Conservation (phyloP, 257 asterid species). For the Jaltomata sinuosa region DNA sequence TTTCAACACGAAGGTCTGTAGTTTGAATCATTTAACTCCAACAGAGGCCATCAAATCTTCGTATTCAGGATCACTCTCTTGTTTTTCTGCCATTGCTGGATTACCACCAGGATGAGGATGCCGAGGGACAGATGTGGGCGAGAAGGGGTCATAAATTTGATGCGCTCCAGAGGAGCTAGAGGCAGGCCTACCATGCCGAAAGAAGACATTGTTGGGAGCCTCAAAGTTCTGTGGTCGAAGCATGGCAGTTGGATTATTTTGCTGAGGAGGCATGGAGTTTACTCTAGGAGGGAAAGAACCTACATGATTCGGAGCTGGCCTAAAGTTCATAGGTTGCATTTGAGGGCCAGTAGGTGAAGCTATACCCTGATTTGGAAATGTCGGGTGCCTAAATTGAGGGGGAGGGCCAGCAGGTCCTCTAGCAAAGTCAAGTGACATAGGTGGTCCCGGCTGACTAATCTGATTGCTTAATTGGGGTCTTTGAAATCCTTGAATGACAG, state of each 20-base stretch:
- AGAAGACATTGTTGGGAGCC: constrained; percentile 20
- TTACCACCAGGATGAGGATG: constrained; percentile 35
- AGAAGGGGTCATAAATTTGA: constrained; percentile 76
- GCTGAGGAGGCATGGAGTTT: constrained; percentile 44
- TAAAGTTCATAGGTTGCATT: constrained; percentile 52
- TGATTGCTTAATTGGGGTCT: constrained; percentile 38
- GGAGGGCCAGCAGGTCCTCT: constrained; percentile 24
- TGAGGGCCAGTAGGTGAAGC: constrained; percentile 16
- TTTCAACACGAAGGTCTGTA: neutral
- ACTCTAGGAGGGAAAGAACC: constrained; percentile 49
- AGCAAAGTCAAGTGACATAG: constrained; percentile 27
- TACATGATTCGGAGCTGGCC: constrained; percentile 27
- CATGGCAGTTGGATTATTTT: constrained; percentile 29
- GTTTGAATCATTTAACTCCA: constrained; percentile 49
- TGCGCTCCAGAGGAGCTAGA: constrained; percentile 35
- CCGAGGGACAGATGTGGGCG: constrained; percentile 46
- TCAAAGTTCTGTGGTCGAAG: constrained; percentile 32
- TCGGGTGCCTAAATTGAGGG: constrained; percentile 32
- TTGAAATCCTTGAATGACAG: constrained; percentile 34
- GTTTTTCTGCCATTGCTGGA: constrained; percentile 28
- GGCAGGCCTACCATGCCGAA: constrained; percentile 31
- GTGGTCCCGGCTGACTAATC: constrained; percentile 39
- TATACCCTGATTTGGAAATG: constrained; percentile 26
- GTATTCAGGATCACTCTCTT: constrained; percentile 71
- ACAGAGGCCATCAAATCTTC: constrained; percentile 84